Conservation (phyloP, 441 rosid genomes). For the Euphorbia celastroides region DNA sequence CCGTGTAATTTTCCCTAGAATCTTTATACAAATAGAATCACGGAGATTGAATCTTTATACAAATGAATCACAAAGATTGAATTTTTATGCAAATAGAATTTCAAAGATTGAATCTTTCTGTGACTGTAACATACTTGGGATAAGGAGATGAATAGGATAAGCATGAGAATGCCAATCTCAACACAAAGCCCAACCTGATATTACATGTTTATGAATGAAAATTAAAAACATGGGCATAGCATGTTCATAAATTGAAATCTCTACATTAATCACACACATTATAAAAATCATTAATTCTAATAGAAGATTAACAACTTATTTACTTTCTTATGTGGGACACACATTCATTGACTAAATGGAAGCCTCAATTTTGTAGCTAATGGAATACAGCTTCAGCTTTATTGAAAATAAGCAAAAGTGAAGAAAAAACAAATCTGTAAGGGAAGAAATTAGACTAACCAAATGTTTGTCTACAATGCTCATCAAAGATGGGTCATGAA, state of each 20-base stretch:
- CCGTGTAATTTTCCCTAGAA: too few species aligned
- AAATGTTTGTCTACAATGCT: slow-evolving; percentile 62
- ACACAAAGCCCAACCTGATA: slow-evolving; percentile 81
- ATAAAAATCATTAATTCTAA: slow-evolving; percentile 4
- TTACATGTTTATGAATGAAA: slow-evolving; percentile 3
- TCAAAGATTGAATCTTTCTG: neutral
- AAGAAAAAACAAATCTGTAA: neutral
- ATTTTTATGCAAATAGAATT: neutral
- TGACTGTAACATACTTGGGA: slow-evolving; percentile 61
- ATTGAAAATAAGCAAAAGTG: neutral
- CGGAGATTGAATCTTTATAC: neutral
- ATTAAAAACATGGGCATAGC: neutral
- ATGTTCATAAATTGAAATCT: slow-evolving; percentile 35
- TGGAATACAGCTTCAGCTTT: too few species aligned
- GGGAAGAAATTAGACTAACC: slow-evolving; percentile 41
- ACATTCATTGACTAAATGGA: slow-evolving; percentile 29
- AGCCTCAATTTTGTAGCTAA: neutral
- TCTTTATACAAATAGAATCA: slow-evolving; percentile 4
- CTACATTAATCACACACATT: slow-evolving; percentile 30
- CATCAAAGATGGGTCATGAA: slow-evolving; percentile 69
- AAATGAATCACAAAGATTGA: neutral
- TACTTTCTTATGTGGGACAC: slow-evolving; percentile 22
- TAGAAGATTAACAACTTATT: too few species aligned
- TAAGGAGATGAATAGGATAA: slow-evolving; percentile 69
- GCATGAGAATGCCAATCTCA: slow-evolving; percentile 94